Evolutionary conservation across 169 alveolate species (phyloP).

Genomic region (Eimeria tenella): DNA sequence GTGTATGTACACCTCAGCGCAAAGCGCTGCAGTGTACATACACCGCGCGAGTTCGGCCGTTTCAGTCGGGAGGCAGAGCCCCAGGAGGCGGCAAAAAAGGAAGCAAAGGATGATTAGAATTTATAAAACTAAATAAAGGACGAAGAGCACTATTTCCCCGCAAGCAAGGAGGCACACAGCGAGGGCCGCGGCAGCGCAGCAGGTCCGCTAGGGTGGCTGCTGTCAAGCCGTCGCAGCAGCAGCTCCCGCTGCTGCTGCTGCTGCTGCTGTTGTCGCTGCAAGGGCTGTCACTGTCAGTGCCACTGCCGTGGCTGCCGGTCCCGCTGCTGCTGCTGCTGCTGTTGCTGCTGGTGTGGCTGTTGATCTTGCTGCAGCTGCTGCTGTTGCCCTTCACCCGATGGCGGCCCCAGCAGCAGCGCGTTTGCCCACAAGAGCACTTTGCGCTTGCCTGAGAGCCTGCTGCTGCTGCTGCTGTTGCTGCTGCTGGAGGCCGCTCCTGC

Average conservation of each 20-base stretch:
- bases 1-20: neutral
- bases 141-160: neutral
- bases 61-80: neutral
- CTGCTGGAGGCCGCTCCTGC: neutral
- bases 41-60: neutral
- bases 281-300: neutral
- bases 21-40: neutral
- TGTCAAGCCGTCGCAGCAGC: slow-evolving; percentile 30
- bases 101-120: neutral
- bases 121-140: neutral
- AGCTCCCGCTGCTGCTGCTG: slow-evolving; percentile 10
- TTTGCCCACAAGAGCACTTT: neutral
- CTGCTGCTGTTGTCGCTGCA: neutral
- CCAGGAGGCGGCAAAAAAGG: neutral
- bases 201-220: neutral
- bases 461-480: neutral
- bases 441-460: neutral
- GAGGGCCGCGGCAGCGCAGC: slow-evolving; percentile 7
- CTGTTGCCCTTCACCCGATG: neutral
- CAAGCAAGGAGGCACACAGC: slow-evolving; percentile 36
- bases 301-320: neutral
- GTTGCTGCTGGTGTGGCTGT: neutral
- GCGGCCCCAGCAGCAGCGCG: slow-evolving; percentile 32
- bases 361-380: neutral
- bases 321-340: slow-evolving; percentile 30